Base-by-base conservation (phyloP, 2,329 filamentous ascomycete species). In the Hawksworthiomyces lignivorus region DNA sequence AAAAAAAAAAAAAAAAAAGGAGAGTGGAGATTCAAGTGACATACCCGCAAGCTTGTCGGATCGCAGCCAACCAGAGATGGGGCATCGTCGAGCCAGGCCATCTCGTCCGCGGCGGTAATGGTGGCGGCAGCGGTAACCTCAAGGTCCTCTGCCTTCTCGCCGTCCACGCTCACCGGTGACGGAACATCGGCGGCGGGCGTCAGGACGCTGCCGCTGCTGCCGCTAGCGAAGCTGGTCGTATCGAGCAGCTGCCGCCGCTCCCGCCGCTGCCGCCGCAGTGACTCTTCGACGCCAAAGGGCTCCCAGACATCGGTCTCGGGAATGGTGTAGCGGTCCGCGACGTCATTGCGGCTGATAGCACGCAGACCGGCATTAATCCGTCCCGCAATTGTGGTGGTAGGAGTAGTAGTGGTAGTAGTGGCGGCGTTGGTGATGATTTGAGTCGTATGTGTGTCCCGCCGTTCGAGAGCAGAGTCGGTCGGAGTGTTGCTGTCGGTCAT, bases 41-140 rank as follows among this genome's bases (percentile, higher is more conserved):
- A 32, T 70, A 79, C 75, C 59, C 75, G 63, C 41, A 71, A 59
- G 48, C 70, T 73, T 2, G 73, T 75, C 45, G 70, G 73, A 44
- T 76, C 72, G 52, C 69, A 73, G 28, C 68, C 70, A 53, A 72
- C 62, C 9, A 69, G 68, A 3, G 68, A 60, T 30, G 62, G 50
- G 19, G 52, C 54, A 40, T 58, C 53, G 26, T 56, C 49, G 42
- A 54, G 47, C 60, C 58, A 54, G 34, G 47, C 50, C 28, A 48
- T 48, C 48, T 49, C 46, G 38, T 54, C 50, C 53, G 50, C 20
- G 8, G 24, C n/a, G n/a, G n/a, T n/a, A n/a, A n/a, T n/a, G n/a
- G n/a, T n/a, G n/a, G n/a, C n/a, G n/a, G n/a, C n/a, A n/a, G n/a
- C n/a, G n/a, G n/a, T n/a, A 3, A 58, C 40, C 14, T 59, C 56